phyloP scores from a whole-genome alignment of 2,329 filamentous ascomycete genomes.

The Penicillium sp. region DNA sequence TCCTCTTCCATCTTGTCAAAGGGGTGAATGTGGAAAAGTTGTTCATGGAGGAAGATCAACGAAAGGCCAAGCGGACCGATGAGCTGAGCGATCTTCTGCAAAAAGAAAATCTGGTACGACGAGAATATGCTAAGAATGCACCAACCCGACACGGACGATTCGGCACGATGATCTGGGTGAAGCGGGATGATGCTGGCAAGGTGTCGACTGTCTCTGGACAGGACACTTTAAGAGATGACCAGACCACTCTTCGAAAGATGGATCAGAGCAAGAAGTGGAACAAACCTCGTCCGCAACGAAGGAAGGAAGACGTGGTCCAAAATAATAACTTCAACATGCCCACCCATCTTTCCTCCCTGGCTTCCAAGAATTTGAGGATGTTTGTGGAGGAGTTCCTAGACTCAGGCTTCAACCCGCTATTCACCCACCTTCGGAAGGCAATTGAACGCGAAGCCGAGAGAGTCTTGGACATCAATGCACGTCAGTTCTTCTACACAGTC shows the following conservation, averaged over 20 bases:
- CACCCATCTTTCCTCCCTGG: slow-evolving; percentile 66
- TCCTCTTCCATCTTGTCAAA: slow-evolving; percentile 89
- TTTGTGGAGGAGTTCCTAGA: slow-evolving; percentile 95
- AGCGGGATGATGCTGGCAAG: slow-evolving; percentile 72
- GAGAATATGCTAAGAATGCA: slow-evolving; percentile 71
- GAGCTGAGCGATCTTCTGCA: slow-evolving; percentile 73
- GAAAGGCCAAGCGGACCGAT: slow-evolving; percentile 65
- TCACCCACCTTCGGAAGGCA: slow-evolving; percentile 79
- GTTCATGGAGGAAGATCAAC: slow-evolving; percentile 76
- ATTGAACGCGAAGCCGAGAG: slow-evolving; percentile 87
- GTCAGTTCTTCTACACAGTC: slow-evolving; percentile 88
- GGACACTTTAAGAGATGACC: slow-evolving; percentile 71
- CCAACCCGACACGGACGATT: slow-evolving; percentile 90
- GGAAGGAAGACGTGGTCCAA: slow-evolving; percentile 59
- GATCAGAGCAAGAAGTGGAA: slow-evolving; percentile 88
- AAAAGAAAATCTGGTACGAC: slow-evolving; percentile 80
- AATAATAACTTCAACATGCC: slow-evolving; percentile 73
- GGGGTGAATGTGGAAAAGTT: slow-evolving; percentile 79
- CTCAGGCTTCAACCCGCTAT: slow-evolving; percentile 89
- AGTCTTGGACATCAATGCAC: slow-evolving; percentile 70
- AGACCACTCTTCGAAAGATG: slow-evolving; percentile 78
- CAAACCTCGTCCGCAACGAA: slow-evolving; percentile 65
- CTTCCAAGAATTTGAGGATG: slow-evolving; percentile 70
- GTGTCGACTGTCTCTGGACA: slow-evolving; percentile 86
- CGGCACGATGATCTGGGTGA: slow-evolving; percentile 96